Base-by-base conservation (phyloP, 805 yeast genomes). In the Hagleromyces aurorensis region DNA sequence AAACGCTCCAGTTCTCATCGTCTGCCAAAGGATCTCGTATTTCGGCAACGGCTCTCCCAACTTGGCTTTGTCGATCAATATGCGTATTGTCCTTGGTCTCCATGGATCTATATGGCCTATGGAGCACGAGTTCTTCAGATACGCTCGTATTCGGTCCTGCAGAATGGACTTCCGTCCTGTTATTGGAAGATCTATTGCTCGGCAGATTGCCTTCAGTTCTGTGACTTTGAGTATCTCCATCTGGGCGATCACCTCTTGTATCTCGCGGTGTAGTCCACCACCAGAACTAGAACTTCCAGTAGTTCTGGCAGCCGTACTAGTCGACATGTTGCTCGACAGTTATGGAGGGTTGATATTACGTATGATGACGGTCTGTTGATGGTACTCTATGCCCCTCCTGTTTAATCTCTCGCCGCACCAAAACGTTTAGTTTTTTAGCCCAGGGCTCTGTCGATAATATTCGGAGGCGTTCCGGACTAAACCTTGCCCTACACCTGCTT, bases 131-230 rank as follows among this genome's bases (percentile, higher is more conserved):
- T 57, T 61, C 16, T 57, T 56, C 20, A 75, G 40, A 40, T 60
- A 68, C n/a, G 55, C 57, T 28, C 58, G 48, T 5, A 83, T 52
- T 19, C 85, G 61, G 19, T 71, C 74, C 30, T 67, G 67, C 9
- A 82, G 53, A 19, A 71, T 78, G 13, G 67, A 65, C 52, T 83
- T 84, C 21, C 74, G 59, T 1, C 91, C 93, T 5, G 65, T 46
- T 7, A 60, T 43, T 2, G 72, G 54, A 12, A 78, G 52, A 2
- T 69, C 67, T 11, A 75, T 45, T 1, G 73, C 45, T 24, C 70
- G 61, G 19, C 77, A 68, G 1, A 78, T 45, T 12, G 58, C 64
- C 50, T 75, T 76, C 32, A 78, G 59, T 32, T 69, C 71, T 0
- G 66, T 54, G 2, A 75, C 72, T 41, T 67, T 69, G 39, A 72